Percentiles rank a stretch among this genome's conserved stretches.
Conservation (phyloP, 2,329 filamentous ascomycete genomes). For the Chrysoporthe cubensis region DNA sequence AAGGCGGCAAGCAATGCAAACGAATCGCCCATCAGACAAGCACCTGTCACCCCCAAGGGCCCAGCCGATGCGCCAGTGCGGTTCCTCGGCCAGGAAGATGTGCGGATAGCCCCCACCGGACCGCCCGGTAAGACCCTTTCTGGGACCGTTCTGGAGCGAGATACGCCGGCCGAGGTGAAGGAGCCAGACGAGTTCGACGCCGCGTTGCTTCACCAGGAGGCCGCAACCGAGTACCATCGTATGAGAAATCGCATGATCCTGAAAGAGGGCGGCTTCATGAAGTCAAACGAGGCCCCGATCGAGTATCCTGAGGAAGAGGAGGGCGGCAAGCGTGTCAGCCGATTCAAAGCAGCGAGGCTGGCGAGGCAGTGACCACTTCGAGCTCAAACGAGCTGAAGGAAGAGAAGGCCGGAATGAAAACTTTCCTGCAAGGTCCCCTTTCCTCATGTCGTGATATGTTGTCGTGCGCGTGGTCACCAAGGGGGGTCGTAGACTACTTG, state of each 20-base stretch:
- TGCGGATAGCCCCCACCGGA: slow-evolving; percentile 48
- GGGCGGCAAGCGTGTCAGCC: slow-evolving; percentile 66
- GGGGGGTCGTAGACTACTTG: not conserved
- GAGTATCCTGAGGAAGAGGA: slow-evolving; percentile 72
- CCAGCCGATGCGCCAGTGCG: slow-evolving; percentile 49
- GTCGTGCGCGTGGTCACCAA: not conserved
- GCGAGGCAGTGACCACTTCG: slow-evolving; percentile 47
- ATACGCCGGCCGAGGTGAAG: slow-evolving; percentile 39
- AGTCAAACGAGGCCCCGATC: slow-evolving; percentile 69
- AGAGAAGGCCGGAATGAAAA: not conserved
- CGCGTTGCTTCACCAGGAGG: slow-evolving; percentile 72
- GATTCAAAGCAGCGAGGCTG: slow-evolving; percentile 73
- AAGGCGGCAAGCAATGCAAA: slow-evolving; percentile 30
- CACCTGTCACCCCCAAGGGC: slow-evolving; percentile 39
- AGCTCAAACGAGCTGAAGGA: not conserved
- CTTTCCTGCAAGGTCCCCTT: not conserved
- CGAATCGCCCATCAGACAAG: slow-evolving; percentile 5
- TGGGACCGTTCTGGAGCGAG: slow-evolving; percentile 60
- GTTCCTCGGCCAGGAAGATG: slow-evolving; percentile 42
- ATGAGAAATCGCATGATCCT: slow-evolving; percentile 83
- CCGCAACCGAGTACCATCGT: slow-evolving; percentile 81
- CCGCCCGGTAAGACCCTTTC: slow-evolving; percentile 62
- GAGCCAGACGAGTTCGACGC: slow-evolving; percentile 72
- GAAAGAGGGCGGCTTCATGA: slow-evolving; percentile 79
- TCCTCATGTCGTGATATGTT: not conserved